Conservation (phyloP, 2,329 filamentous ascomycete genomes). For the Colletotrichum spaethianum region DNA sequence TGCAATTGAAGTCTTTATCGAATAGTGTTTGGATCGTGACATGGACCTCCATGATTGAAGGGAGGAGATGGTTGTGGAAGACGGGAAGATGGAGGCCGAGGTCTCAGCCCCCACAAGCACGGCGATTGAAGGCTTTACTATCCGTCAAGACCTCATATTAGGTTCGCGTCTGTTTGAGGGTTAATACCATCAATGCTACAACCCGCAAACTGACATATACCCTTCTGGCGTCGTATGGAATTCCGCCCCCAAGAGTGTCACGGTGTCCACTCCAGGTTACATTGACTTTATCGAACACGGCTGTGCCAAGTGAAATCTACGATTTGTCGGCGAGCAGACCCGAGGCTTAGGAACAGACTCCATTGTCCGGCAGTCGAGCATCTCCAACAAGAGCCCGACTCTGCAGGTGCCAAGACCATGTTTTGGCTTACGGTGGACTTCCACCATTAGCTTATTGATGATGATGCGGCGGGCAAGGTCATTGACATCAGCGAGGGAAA, state of each 20-base stretch:
- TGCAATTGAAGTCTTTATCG: not conserved
- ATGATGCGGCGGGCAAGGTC: not conserved
- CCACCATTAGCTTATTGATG: no score
- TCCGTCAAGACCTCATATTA: no score
- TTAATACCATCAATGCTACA: not conserved
- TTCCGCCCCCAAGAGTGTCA: constrained; percentile 6
- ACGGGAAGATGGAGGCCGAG: not conserved
- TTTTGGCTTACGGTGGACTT: no score
- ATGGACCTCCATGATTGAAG: not conserved
- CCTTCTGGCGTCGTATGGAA: not conserved
- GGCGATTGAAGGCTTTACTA: not conserved
- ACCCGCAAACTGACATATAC: not conserved
- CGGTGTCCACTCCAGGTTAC: not conserved
- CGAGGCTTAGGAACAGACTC: not conserved
- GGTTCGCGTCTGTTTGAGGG: not conserved
- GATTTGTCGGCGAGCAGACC: not conserved
- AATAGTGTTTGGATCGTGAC: not conserved
- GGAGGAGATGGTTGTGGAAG: not conserved
- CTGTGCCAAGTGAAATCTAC: not conserved
- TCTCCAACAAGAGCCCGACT: not conserved
- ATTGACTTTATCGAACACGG: not conserved
- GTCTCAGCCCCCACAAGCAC: not conserved
- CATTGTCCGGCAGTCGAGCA: not conserved
- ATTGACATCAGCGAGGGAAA: not conserved
- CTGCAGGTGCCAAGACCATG: not conserved